Percentiles rank a stretch among this genome's conserved stretches.
These are phyloP conservation scores for Pseudogymnoascus sp. DNA, from an alignment of 2,329 filamentous ascomycete species.

Conservation along the genomic window DNA sequence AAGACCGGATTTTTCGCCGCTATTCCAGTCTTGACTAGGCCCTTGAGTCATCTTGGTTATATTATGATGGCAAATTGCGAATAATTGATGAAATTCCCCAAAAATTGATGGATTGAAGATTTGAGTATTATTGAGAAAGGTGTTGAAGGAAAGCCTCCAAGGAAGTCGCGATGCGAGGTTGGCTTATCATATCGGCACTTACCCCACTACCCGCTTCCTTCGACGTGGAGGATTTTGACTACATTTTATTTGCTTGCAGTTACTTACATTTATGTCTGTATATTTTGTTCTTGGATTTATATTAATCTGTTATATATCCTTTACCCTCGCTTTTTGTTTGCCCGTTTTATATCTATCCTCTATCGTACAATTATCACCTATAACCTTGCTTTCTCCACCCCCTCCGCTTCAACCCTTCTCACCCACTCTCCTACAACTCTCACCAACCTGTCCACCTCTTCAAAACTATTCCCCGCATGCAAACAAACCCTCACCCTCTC, in stretches of 20 bases:
- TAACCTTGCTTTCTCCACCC: not conserved
- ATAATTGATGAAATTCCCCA: not conserved
- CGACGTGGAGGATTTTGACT: not conserved
- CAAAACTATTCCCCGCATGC: conserved; percentile 55
- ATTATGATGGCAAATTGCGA: not conserved
- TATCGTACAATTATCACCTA: not conserved
- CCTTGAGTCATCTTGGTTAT: not conserved
- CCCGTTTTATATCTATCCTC: not conserved
- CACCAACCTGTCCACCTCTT: conserved; percentile 46
- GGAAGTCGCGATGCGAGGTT: not conserved
- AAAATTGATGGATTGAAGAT: not conserved
- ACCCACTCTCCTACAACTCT: conserved; percentile 21
- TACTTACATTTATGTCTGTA: not conserved
- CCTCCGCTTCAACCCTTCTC: not conserved
- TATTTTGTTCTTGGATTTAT: not conserved
- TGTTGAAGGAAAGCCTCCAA: not conserved
- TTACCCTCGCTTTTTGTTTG: not conserved
- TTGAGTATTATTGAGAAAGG: not conserved
- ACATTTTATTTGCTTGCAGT: not conserved
- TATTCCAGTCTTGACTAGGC: conserved; percentile 12
- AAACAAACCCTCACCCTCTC: conserved; percentile 60
- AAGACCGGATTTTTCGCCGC: conserved; percentile 14
- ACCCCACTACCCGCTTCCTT: not conserved
- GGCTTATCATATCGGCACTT: not conserved
- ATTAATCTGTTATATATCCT: not conserved